Conservation (phyloP, 129 eudicot genomes). For the Pulicaria dysenterica region DNA sequence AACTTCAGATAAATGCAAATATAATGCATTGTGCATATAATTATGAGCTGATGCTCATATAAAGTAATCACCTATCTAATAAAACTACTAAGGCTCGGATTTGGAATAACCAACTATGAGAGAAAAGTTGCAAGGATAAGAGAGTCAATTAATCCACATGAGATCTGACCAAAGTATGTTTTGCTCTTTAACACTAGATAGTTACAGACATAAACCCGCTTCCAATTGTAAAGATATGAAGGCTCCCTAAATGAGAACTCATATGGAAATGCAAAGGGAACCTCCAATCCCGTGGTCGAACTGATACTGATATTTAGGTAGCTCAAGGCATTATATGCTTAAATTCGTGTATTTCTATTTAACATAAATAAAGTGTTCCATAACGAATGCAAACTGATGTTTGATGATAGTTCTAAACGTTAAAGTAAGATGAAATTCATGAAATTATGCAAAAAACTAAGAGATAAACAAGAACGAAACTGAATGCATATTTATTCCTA, state of each 20-base stretch:
- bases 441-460: conserved; percentile 1
- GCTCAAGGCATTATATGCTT: no score
- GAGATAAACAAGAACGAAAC: not conserved
- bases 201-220: no score
- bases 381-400: no score
- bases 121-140: not conserved
- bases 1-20: no score
- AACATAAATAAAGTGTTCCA: not conserved
- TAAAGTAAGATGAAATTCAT: conserved; percentile 2
- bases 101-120: conserved; percentile 20
- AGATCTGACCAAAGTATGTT: not conserved
- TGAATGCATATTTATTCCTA: not conserved
- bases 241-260: no score
- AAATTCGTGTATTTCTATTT: not conserved
- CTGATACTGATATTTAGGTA: no score
- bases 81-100: conserved; percentile 1
- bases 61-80: not conserved
- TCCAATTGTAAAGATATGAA: no score
- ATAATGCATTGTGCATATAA: no score
- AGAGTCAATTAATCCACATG: not conserved
- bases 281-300: no score
- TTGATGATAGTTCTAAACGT: not conserved
- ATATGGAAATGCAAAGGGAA: no score
- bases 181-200: no score
- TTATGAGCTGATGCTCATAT: not conserved